These are phyloP conservation scores for Alternaria viburni DNA, from an alignment of 2,329 filamentous ascomycete species.

Conservation along the genomic window DNA sequence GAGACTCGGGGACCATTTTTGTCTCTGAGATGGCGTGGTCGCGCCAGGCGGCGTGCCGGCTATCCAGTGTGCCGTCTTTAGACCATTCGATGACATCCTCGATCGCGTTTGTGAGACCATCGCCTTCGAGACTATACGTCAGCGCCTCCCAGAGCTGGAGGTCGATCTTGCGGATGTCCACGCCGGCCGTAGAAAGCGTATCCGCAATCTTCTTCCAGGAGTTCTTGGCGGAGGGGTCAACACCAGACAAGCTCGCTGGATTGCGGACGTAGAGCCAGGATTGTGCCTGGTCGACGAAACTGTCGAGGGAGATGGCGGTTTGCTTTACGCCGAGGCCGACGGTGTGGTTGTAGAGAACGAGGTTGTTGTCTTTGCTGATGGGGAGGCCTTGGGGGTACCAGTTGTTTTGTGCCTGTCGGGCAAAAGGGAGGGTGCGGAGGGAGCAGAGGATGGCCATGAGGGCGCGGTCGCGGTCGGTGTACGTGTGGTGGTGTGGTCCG, in stretches of 20 bases:
- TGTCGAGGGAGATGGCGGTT: not conserved
- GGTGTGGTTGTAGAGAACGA: constrained; percentile 1
- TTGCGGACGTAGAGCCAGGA: not conserved
- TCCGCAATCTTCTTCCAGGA: not conserved
- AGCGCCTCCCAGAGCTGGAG: not conserved
- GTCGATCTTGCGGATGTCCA: not conserved
- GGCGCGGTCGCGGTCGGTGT: not conserved
- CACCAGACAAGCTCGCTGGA: not conserved
- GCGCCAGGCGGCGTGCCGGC: not conserved
- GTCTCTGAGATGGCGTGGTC: not conserved
- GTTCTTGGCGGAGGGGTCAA: not conserved
- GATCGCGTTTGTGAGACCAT: not conserved
- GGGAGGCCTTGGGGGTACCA: constrained; percentile 11
- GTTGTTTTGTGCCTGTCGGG: not conserved
- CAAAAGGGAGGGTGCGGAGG: not conserved
- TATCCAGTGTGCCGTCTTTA: not conserved
- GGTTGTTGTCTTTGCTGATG: not conserved
- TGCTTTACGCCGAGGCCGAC: not conserved
- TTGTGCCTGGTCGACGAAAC: not conserved
- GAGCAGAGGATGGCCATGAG: constrained; percentile 6
- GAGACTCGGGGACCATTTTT: not conserved
- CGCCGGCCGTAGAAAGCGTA: not conserved
- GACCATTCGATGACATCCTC: not conserved
- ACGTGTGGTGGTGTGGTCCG: not conserved
- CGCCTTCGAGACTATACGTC: not conserved